Conservation (phyloP, 495 filamentous ascomycete genomes). For the Penicillium turbatum region DNA sequence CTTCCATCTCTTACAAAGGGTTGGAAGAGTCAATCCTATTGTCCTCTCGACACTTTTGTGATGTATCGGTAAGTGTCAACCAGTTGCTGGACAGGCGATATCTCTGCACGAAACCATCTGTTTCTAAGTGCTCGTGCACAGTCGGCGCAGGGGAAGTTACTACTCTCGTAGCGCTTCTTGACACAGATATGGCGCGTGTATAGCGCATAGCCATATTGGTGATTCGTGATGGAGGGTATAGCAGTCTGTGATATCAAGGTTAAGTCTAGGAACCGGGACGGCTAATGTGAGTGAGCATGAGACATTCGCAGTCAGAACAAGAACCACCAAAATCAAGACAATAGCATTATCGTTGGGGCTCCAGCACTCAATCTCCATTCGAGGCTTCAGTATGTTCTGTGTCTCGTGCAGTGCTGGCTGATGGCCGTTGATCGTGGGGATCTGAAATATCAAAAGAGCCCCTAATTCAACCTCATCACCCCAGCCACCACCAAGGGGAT, state of each 20-base stretch:
- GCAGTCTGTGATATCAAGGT: not conserved
- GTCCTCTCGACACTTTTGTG: too few relatives aligned
- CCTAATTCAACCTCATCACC: not conserved
- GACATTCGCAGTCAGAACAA: not conserved
- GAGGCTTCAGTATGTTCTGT: too few relatives aligned
- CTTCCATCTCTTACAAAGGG: too few relatives aligned
- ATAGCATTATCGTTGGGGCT: too few relatives aligned
- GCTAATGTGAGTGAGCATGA: not conserved
- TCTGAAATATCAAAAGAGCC: not conserved
- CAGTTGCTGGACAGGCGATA: not conserved
- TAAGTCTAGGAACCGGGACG: not conserved
- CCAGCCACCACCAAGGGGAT: not conserved
- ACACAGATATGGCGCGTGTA: not conserved
- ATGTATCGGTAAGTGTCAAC: not conserved
- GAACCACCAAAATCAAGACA: too few relatives aligned
- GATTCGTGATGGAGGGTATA: not conserved
- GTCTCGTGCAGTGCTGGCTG: too few relatives aligned
- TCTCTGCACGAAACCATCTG: not conserved
- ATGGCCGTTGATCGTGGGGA: too few relatives aligned
- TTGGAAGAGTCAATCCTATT: too few relatives aligned
- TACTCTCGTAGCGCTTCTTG: not conserved
- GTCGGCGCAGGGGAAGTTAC: not conserved
- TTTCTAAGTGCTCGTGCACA: not conserved
- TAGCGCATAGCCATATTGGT: too few relatives aligned
- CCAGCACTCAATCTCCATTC: too few relatives aligned